A percentile compares a stretch with the other conserved stretches of the same genome.
Conservation (phyloP, 2,329 filamentous ascomycete species). For the Penicillium griseofulvum region DNA sequence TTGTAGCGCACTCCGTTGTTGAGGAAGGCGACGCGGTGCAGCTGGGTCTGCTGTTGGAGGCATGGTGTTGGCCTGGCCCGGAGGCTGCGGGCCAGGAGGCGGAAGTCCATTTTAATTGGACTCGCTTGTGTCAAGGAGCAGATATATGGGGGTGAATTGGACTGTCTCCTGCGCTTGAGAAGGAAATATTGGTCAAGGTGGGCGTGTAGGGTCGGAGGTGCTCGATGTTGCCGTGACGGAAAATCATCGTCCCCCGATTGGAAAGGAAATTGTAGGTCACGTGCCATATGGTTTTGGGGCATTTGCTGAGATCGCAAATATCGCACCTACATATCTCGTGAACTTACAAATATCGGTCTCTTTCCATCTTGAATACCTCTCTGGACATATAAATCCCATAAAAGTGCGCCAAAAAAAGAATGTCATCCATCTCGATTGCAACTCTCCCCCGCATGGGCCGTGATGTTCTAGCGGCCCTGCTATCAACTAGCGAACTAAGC, state of each 20-base stretch:
- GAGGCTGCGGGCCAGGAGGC: constrained; percentile 32
- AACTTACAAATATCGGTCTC: not conserved
- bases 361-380: not conserved
- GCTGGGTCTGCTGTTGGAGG: constrained; percentile 21
- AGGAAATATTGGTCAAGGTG: constrained; percentile 4
- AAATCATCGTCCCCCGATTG: constrained; percentile 16
- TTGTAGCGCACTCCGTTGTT: constrained; percentile 23
- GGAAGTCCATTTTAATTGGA: constrained; percentile 31
- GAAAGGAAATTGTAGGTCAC: constrained; percentile 27
- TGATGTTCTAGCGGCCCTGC: constrained; percentile 63
- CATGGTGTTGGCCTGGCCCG: constrained; percentile 31
- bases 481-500: constrained; percentile 50
- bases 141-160: constrained; percentile 1
- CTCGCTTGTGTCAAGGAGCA: not conserved
- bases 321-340: constrained; percentile 7
- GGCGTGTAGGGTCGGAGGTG: not conserved
- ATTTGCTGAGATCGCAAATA: not conserved
- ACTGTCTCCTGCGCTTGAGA: not conserved
- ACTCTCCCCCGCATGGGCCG: constrained; percentile 66
- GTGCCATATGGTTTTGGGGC: constrained; percentile 7
- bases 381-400: not conserved
- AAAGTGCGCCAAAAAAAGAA: not conserved
- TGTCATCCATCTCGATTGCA: constrained; percentile 60
- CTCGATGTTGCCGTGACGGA: constrained; percentile 12
- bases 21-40: constrained; percentile 15